Percentiles rank a stretch among this genome's conserved stretches.
Evolutionary conservation across 2,329 filamentous ascomycete species (phyloP).

Genomic region (Ilyonectria destructans): DNA sequence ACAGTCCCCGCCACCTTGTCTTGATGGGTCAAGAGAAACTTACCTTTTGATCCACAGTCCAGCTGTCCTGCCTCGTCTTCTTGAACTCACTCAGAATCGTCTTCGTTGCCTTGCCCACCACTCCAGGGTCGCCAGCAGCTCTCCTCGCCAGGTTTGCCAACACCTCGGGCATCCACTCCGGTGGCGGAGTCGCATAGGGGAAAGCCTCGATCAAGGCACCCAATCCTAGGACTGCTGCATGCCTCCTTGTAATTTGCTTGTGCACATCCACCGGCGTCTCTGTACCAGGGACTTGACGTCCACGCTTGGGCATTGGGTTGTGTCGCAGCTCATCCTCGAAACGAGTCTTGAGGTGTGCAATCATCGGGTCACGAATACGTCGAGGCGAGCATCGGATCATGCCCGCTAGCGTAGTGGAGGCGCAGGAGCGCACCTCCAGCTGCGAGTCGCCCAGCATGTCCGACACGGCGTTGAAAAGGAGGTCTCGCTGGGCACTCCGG

Average conservation of each 20-base stretch:
- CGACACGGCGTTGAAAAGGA: constrained; percentile 92
- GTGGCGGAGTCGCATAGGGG: constrained; percentile 94
- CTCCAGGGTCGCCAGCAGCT: constrained; percentile 89
- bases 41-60: constrained; percentile 98
- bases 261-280: constrained; percentile 81
- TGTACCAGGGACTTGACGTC: constrained; percentile 72
- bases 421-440: constrained; percentile 93
- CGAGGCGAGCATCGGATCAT: constrained; percentile 98
- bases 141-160: constrained; percentile 87
- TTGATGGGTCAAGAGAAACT: constrained; percentile 50
- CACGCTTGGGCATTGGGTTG: constrained; percentile 89
- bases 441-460: constrained; percentile 94
- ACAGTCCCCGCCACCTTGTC: neutral
- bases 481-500: constrained; percentile 79
- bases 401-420: constrained; percentile 92
- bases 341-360: constrained; percentile 81
- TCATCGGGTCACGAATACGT: constrained; percentile 83
- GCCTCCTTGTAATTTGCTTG: constrained; percentile 84
- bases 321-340: constrained; percentile 85
- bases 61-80: constrained; percentile 99
- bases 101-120: constrained; percentile 97
- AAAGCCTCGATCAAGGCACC: constrained; percentile 95
- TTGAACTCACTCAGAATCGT: constrained; percentile 96
- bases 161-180: constrained; percentile 93
- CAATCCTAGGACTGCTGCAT: constrained; percentile 92